Evolutionary conservation across 768 basidiomycete species (phyloP).

Genomic region (Boletus pseudo-olivaceus): DNA sequence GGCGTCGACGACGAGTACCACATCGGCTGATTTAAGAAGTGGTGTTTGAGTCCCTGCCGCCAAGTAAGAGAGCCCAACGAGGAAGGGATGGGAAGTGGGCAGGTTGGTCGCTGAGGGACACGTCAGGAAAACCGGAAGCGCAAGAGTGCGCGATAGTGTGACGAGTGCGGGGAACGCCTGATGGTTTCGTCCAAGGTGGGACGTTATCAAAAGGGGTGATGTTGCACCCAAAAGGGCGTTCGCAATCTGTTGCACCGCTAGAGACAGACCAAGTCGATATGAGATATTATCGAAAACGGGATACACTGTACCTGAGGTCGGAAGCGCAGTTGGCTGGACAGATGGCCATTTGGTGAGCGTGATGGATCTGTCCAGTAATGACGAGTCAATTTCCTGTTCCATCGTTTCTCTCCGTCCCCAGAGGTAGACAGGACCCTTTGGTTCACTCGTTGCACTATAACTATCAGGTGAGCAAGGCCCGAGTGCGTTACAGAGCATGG

Average conservation of each 20-base stretch:
- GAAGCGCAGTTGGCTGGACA: slow-evolving; percentile 47
- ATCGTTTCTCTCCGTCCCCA: slow-evolving; percentile 71
- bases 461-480: background rate
- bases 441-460: slow-evolving; percentile 60
- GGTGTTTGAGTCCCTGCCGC: slow-evolving; percentile 41
- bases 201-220: slow-evolving; percentile 62
- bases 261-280: background rate
- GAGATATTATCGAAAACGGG: background rate
- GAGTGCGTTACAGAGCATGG: background rate
- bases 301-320: slow-evolving; percentile 31
- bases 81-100: slow-evolving; percentile 54
- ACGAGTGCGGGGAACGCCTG: slow-evolving; percentile 44
- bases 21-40: slow-evolving; percentile 53
- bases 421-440: slow-evolving; percentile 70
- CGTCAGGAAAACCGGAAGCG: slow-evolving; percentile 51
- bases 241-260: slow-evolving; percentile 40
- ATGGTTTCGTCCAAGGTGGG: slow-evolving; percentile 55
- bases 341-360: slow-evolving; percentile 47
- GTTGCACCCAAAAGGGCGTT: slow-evolving; percentile 47
- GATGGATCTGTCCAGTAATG: slow-evolving; percentile 30
- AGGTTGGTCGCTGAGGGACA: slow-evolving; percentile 51
- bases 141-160: slow-evolving; percentile 47
- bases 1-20: slow-evolving; percentile 60
- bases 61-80: slow-evolving; percentile 51
- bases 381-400: slow-evolving; percentile 55